Percentiles rank a stretch among this genome's conserved stretches.
phyloP scores from a whole-genome alignment of 495 filamentous ascomycete genomes.

The Neurospora cerealis region DNA sequence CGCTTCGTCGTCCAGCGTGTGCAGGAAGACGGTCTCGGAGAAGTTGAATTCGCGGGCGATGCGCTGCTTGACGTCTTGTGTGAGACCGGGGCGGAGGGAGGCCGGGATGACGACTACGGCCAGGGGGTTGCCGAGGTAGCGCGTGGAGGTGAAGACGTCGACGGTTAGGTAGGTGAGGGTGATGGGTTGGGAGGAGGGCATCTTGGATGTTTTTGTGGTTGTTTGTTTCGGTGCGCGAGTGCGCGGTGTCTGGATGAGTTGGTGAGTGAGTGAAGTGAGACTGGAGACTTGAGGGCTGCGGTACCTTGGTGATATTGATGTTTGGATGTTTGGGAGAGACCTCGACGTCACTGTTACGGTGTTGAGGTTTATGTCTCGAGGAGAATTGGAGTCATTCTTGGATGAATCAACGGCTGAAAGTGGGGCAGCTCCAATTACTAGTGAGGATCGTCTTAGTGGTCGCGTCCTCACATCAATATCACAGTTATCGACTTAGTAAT shows the following conservation, averaged over 20 bases:
- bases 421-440: neutral
- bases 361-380: neutral
- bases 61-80: conserved; percentile 47
- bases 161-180: conserved; percentile 46
- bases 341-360: neutral
- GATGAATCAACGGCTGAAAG: neutral
- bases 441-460: neutral
- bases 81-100: conserved; percentile 16
- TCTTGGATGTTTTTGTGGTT: neutral
- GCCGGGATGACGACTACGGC: conserved; percentile 49
- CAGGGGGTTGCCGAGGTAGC: conserved; percentile 56
- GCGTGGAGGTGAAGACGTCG: conserved; percentile 55
- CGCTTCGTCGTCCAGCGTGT: conserved; percentile 27
- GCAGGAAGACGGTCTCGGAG: conserved; percentile 74
- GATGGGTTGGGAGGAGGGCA: neutral
- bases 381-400: neutral
- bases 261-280: neutral
- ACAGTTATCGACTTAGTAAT: neutral
- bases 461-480: neutral
- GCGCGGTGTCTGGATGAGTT: neutral
- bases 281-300: neutral
- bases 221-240: neutral
- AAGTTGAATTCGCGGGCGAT: conserved; percentile 77
- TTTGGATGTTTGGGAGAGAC: neutral
- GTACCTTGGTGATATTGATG: neutral